Evolutionary conservation across 2,329 filamentous ascomycete species (phyloP), one percentile per base, ranked within the genome.

Genomic region (Sporothrix luriei): DNA sequence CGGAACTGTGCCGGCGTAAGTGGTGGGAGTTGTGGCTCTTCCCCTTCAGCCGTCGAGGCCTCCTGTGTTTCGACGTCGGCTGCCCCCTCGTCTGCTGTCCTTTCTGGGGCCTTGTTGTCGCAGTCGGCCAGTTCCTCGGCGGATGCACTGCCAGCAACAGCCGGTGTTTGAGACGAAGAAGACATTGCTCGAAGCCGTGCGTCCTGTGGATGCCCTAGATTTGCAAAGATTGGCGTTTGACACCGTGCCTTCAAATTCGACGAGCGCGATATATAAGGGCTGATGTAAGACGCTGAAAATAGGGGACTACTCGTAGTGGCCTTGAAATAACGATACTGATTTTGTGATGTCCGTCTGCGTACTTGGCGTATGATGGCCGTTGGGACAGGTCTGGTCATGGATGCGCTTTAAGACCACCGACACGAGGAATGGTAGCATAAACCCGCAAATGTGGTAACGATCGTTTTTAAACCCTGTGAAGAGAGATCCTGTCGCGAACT

Each of bases 1-100:
- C 83, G 83, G 75, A 92, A 93, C 69, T 94, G 90, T 69, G 84
- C 81, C 1, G 87, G 79, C 0, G 87, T 88, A 40, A 94, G 82
- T 29, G 90, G 87, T 0, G 90, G 88, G 1, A 91, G 78, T 16
- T 65, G 66, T 9, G 71, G 70, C 54, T 69, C 49, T 16, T 68
- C 54, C 68, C 66, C 68, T 40, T 69, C 62, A 26, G 21, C 38
- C 54, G 61, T 61, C 7, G 51, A 43, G 11, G 43, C 43, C 16
- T 29, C 43, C 1, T 62, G 59, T 26, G 49, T 24, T 4, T 51
- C 51, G 14, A 26, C 40, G 14, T 19, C 26, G 4, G 57, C 48
- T 54, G 48, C 55, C 5, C 13, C 57, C 10, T 19, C 54, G 16
- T 29, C 43, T 11, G 19, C n/a, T 3, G 61, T 10, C 61, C 51